Evolutionary conservation across 441 rosid species (phyloP), one percentile per base, ranked within the genome.

Genomic region (Mallotus japonicus): DNA sequence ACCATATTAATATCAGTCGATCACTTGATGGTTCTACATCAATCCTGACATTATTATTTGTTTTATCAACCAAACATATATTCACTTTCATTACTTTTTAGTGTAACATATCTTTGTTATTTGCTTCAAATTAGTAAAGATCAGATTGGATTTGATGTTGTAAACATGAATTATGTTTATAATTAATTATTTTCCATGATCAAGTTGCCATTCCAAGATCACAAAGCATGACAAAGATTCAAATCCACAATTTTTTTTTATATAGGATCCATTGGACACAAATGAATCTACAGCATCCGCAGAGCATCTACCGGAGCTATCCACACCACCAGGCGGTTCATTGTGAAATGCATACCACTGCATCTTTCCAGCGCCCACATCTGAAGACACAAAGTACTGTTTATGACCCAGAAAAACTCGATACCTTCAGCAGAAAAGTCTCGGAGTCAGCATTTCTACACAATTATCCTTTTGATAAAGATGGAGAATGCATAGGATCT

Each of bases 341-440:
- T 95, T 84, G 80, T 91, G 87, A 78, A 95, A 95, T 19, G 96
- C 99, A 15, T 95, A 92, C 96, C 99, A 95, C 79, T 95, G 99
- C 96, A 95, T 95, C 89, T 92, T 92, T 69, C 99, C 98, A 28
- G 87, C 92, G 75, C 99, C 98, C 73, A 92, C 99, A 80, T 95
- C 99, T 5, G 97, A 87, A 73, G 99, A 91, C 60, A 95, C 98
- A 56, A 91, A 95, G 85, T 95, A 95, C 59, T 95, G 99, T 74
- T 95, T 95, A 83, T 91, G 95, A 76, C 98, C 99, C 82, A 92
- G 83, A 83, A 92, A 91, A 42, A 92, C 96, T n/a, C 95, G 96
- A 79, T 89, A 89, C 84, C 97, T 89, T 72, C 76, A 67, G 34
- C 70, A 73, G 66, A 72, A 22, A 63, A 65, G 54, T 32, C 60